A percentile compares a stretch with the other conserved stretches of the same genome.
phyloP scores from a whole-genome alignment of 805 yeast genomes.

The Zygosaccharomyces pseudorouxii region DNA sequence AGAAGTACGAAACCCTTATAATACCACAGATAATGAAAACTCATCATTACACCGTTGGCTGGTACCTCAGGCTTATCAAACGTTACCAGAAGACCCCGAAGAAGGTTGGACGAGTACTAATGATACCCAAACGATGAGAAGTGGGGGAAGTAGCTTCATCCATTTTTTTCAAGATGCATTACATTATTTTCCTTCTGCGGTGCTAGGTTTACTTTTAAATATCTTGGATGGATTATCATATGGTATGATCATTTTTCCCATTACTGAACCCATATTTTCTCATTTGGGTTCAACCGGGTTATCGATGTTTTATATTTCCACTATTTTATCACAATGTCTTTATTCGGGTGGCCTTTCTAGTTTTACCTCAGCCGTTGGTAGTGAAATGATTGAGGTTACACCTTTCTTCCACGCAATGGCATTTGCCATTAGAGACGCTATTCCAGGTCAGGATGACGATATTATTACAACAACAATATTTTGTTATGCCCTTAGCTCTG shows the following conservation, averaged over 20 bases:
- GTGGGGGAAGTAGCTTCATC: not conserved
- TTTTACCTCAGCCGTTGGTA: slow-evolving; percentile 87
- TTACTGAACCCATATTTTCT: slow-evolving; percentile 73
- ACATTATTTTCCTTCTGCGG: slow-evolving; percentile 63
- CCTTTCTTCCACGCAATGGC: slow-evolving; percentile 98
- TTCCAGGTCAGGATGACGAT: slow-evolving; percentile 46
- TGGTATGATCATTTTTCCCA: slow-evolving; percentile 96
- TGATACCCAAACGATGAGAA: not conserved
- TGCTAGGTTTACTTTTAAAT: slow-evolving; percentile 78
- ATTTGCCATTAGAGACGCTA: slow-evolving; percentile 47
- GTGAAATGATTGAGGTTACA: slow-evolving; percentile 98
- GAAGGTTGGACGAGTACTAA: not conserved
- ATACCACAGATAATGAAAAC: not conserved
- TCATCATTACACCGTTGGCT: slow-evolving; percentile 1
- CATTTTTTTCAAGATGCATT: slow-evolving; percentile 8
- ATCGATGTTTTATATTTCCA: slow-evolving; percentile 90
- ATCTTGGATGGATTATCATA: slow-evolving; percentile 90
- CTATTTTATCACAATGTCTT: slow-evolving; percentile 83
- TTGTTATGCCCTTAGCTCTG: slow-evolving; percentile 75
- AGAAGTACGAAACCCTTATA: not conserved
- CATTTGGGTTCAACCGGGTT: slow-evolving; percentile 82
- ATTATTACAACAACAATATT: slow-evolving; percentile 82
- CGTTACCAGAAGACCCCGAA: not conserved
- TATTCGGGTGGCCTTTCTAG: slow-evolving; percentile 89
- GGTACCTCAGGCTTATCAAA: slow-evolving; percentile 3